Conservation (phyloP, 2,329 filamentous ascomycete species). For the Cadophora sp. region DNA sequence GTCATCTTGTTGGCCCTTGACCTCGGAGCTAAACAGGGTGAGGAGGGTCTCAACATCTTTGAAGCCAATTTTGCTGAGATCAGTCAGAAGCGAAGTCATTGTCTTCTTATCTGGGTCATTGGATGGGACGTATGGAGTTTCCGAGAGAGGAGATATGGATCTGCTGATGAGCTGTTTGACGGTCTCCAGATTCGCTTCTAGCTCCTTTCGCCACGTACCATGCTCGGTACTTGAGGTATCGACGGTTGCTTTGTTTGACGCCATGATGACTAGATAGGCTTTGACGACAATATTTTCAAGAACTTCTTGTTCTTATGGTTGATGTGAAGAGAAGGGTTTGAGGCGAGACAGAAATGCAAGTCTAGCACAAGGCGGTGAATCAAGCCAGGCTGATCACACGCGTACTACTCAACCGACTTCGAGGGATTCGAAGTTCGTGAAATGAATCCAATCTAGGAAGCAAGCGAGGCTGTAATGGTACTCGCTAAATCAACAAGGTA, state of each 20-base stretch:
- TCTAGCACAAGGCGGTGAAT: background rate
- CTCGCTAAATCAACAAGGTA: background rate
- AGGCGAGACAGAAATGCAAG: background rate
- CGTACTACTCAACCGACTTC: background rate
- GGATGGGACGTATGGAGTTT: slow-evolving; percentile 46
- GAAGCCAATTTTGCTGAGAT: slow-evolving; percentile 55
- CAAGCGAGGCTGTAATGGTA: background rate
- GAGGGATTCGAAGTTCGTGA: background rate
- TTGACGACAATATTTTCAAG: too few species aligned
- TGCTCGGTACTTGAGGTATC: slow-evolving; percentile 33
- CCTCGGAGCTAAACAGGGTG: slow-evolving; percentile 65
- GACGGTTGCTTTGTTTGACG: slow-evolving; percentile 14
- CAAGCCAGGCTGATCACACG: background rate
- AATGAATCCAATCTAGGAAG: background rate
- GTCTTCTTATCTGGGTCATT: slow-evolving; percentile 40
- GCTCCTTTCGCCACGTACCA: slow-evolving; percentile 39
- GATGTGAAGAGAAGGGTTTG: background rate
- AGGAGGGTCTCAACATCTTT: slow-evolving; percentile 63
- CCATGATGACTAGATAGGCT: background rate
- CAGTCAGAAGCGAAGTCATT: slow-evolving; percentile 47
- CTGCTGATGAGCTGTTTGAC: slow-evolving; percentile 49
- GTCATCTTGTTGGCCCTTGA: slow-evolving; percentile 72
- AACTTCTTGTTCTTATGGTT: background rate
- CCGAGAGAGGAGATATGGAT: slow-evolving; percentile 48
- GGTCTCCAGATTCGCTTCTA: slow-evolving; percentile 47